These are phyloP conservation scores for Nigrospora osmanthi DNA, from an alignment of 2,329 filamentous ascomycete genomes.

Conservation along the genomic window DNA sequence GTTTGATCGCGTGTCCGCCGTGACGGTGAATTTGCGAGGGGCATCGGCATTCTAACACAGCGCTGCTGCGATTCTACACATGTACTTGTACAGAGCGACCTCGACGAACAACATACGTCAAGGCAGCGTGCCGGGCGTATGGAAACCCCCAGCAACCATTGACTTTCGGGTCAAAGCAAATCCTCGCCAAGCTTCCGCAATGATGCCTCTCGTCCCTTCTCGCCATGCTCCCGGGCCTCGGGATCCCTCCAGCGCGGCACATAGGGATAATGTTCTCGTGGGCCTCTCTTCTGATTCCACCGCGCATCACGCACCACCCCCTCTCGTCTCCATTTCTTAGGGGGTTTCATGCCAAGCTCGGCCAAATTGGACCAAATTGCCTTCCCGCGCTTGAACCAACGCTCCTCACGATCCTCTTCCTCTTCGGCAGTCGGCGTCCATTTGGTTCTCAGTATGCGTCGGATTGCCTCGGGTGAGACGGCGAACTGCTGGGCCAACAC, in stretches of 20 bases:
- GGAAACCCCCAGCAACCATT: too few relatives aligned
- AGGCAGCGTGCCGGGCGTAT: too few relatives aligned
- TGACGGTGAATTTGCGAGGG: too few relatives aligned
- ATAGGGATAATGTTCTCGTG: constrained; percentile 18
- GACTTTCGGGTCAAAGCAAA: constrained; percentile 13
- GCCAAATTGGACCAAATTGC: constrained; percentile 52
- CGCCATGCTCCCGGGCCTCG: constrained; percentile 16
- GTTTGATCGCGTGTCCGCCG: too few relatives aligned
- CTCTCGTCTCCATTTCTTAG: constrained; percentile 49
- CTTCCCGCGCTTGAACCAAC: constrained; percentile 56
- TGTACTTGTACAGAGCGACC: too few relatives aligned
- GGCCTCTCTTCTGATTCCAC: constrained; percentile 27
- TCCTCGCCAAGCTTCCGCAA: constrained; percentile 17
- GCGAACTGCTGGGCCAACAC: constrained; percentile 72
- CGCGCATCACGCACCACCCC: constrained; percentile 38
- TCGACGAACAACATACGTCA: too few relatives aligned
- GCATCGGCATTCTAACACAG: too few relatives aligned
- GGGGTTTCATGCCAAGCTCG: constrained; percentile 54
- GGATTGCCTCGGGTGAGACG: constrained; percentile 79
- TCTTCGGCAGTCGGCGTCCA: constrained; percentile 57
- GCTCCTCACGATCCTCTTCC: constrained; percentile 46
- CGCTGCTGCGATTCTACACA: too few relatives aligned
- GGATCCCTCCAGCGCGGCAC: constrained; percentile 17
- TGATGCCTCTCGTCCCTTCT: constrained; percentile 8
- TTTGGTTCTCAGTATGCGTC: constrained; percentile 75